Conservation (phyloP, 495 filamentous ascomycete genomes). For the Zalerion maritima region DNA sequence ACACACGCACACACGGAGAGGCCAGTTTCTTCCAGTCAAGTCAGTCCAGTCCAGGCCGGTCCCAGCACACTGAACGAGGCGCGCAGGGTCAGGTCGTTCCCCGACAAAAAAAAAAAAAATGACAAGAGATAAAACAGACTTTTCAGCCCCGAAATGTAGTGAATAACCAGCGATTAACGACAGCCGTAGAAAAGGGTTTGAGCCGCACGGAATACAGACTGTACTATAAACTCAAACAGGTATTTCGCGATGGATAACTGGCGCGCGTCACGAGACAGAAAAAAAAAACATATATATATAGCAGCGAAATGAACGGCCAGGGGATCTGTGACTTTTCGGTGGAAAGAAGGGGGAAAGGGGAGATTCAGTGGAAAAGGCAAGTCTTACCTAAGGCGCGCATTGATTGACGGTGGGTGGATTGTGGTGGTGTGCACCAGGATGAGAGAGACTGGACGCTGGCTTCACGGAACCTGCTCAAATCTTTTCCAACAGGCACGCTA, state of each 20-base stretch:
- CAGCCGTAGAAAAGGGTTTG: too few species aligned
- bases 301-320: neutral
- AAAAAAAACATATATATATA: too few species aligned
- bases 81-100: too few species aligned
- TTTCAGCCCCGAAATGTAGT: too few species aligned
- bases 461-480: neutral
- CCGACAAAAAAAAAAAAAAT: too few species aligned
- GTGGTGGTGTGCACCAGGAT: neutral
- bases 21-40: too few species aligned
- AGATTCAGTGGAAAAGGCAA: constrained; percentile 3
- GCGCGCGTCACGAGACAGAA: constrained; percentile 2
- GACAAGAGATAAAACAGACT: too few species aligned
- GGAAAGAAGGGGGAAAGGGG: neutral
- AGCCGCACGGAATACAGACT: neutral
- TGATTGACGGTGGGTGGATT: neutral
- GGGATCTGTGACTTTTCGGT: neutral
- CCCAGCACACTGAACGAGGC: too few species aligned
- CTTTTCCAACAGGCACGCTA: constrained; percentile 1
- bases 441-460: neutral
- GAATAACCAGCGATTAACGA: too few species aligned
- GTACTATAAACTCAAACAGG: neutral
- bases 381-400: constrained; percentile 7
- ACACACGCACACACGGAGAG: too few species aligned
- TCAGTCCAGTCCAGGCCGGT: too few species aligned
- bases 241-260: neutral